Evolutionary conservation across 371 early-diverging fungal genomes (phyloP).

Genomic region (Umbelopsis sp.): DNA sequence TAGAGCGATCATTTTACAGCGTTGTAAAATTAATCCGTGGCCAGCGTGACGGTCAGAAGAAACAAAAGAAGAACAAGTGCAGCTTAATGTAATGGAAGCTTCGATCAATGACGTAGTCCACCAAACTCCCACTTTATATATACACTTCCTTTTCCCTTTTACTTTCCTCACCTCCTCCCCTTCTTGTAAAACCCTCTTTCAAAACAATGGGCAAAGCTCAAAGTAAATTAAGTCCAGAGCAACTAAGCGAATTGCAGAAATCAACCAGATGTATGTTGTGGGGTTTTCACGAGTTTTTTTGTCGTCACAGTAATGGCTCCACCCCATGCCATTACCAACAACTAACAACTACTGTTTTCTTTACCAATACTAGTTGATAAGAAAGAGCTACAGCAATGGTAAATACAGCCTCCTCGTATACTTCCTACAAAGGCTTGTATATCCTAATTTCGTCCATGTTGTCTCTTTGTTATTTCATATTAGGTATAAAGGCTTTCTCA

Average conservation of each 20-base stretch:
- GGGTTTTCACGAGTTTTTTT: too few species aligned
- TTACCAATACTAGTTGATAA: conserved; percentile 72
- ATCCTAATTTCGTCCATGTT: conserved; percentile 1
- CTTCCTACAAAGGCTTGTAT: conserved; percentile 3
- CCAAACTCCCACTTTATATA: neutral
- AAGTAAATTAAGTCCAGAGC: conserved; percentile 83
- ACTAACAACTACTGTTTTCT: neutral
- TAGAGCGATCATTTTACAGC: conserved; percentile 69
- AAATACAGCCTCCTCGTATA: conserved; percentile 20
- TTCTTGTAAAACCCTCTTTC: conserved; percentile 6
- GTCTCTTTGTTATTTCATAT: neutral
- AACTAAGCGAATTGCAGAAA: conserved; percentile 79
- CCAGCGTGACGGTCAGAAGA: conserved; percentile 46
- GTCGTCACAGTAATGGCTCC: neutral
- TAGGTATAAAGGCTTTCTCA: conserved; percentile 94
- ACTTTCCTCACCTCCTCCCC: conserved; percentile 17
- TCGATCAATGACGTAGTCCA: conserved; percentile 23
- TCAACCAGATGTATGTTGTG: conserved; percentile 79
- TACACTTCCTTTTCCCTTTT: conserved; percentile 16
- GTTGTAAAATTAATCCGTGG: conserved; percentile 63
- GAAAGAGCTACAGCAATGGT: conserved; percentile 95
- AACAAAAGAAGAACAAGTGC: conserved; percentile 44
- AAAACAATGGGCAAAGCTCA: conserved; percentile 80
- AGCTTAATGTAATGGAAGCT: conserved; percentile 30
- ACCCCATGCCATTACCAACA: neutral